Base-by-base conservation (phyloP, 495 filamentous ascomycete genomes). In the Penicillium manginii region DNA sequence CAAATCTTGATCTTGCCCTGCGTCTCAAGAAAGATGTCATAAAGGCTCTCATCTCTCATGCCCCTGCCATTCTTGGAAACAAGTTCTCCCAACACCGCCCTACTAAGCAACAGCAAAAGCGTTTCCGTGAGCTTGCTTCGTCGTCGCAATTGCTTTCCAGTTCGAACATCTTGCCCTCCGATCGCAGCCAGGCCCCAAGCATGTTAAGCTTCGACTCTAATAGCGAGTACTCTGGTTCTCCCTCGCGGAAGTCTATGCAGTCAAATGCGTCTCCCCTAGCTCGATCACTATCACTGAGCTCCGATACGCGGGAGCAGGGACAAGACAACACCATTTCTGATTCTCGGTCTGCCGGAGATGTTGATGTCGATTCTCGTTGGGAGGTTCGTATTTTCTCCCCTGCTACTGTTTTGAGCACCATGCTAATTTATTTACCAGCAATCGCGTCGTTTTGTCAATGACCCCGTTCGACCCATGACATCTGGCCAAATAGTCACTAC, bases 61-160 rank as follows among this genome's bases (percentile, higher is more conserved):
- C 93, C 2, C 93, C 93, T 21, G 93, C 96, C 50, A 98, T 98
- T 65, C 88, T 98, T 57, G 91, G 94, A 50, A 98, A 98, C 79
- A 98, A 98, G 67, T 88, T 98, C 71, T 90, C 88, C 23, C 90
- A 92, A 62, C 92, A 96, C 67, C 84, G 90, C 9, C 91, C 91
- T 0, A 88, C 77, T 57, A 91, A 86, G 55, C 85, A 88, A 31
- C 89, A 92, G 66, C 88, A 90, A 60, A 90, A 82, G 66, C 86
- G 90, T 48, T 82, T 93, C 46, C 84, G 92, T 18, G 92, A 97
- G 67, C 81, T 94, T 50, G 91, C 90, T 6, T 81, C 75, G 29
- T 77, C 77, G 3, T 75, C 74, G 4, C 73, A 78, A 40, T 62
- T 84, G 7, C 65, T 86, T n/a, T 69, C 72, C 3, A 79, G 69